phyloP scores from a whole-genome alignment of 106 monocot species.

The Dendrobium chrysotoxum region DNA sequence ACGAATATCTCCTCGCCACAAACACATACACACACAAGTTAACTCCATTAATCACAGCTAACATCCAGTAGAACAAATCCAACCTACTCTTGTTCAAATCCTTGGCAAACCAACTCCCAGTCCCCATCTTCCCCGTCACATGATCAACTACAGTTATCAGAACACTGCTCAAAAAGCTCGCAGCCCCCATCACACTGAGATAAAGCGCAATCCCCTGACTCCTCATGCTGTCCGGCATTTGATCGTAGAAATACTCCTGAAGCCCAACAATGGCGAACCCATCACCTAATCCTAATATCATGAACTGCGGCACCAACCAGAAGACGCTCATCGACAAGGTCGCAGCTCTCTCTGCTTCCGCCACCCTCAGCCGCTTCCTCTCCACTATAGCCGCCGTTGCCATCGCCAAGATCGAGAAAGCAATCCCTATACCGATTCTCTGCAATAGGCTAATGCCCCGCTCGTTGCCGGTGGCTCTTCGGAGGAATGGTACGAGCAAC shows the following conservation, averaged over 20 bases:
- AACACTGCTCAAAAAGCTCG: conserved; percentile 52
- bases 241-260: conserved; percentile 83
- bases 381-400: conserved; percentile 41
- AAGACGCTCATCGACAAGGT: conserved; percentile 37
- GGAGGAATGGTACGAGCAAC: conserved; percentile 47
- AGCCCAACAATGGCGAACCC: conserved; percentile 64
- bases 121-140: conserved; percentile 16
- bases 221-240: conserved; percentile 75
- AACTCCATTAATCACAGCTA: conserved; percentile 20
- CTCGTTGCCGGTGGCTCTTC: conserved; percentile 36
- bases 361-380: conserved; percentile 19
- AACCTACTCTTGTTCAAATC: conserved; percentile 45
- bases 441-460: conserved; percentile 55
- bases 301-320: conserved; percentile 74
- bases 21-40: conserved; percentile 33
- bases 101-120: conserved; percentile 49
- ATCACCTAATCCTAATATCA: conserved; percentile 63
- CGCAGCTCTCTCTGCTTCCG: neutral
- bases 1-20: conserved; percentile 42
- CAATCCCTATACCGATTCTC: conserved; percentile 67
- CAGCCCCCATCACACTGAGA: conserved; percentile 52
- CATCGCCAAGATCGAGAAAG: conserved; percentile 35
- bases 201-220: conserved; percentile 75
- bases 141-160: conserved; percentile 46
- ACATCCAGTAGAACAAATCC: conserved; percentile 47